Base-by-base conservation (phyloP, 768 basidiomycete species). In the Russula emetica region DNA sequence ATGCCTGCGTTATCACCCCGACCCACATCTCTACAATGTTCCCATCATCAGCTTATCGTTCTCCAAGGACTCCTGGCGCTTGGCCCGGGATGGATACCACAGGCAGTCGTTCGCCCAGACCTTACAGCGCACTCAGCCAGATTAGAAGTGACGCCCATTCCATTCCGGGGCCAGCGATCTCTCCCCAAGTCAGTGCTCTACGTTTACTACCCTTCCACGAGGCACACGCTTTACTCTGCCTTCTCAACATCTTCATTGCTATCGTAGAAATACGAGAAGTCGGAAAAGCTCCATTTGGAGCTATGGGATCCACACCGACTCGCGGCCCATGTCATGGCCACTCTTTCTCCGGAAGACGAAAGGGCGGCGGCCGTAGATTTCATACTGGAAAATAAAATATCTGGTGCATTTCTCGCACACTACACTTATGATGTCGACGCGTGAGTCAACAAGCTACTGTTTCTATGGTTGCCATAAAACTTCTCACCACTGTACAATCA, bases 261-360 rank as follows among this genome's bases (percentile, higher is more conserved):
- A 62, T 50, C 11, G 2, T 28, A 63, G 62, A 42, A 3, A 7
- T 63, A 63, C 20, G 5, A 34, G 10, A 11, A 16, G 0, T 28
- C 50, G 0, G 62, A 63, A 7, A 26, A n/a, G 0, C 32, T 53
- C 5, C 1, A 7, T 0, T 26, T 63, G 14, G 42, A 36, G 0
- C 38, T 63, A 10, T 58, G 62, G 62, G 62, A 63, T 4, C 26
- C 22, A 0, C 30, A 2, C 3, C 18, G 62, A 0, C 56, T 63
- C 2, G 62, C 62, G 0, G 30, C 56, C 4, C 56, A 63, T 0
- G 51, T 18, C 3, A 9, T 44, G 22, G 62, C 56, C 0, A 20
- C 50, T 3, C 30, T 63, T 42, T 22, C 40, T 1, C 24, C 18
- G 0, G 50, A 52, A 13, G 5, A 9, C 11, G 18, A n/a, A 11